Evolutionary conservation across 495 filamentous ascomycete species (phyloP).

Genomic region (Amphirosellinia nigrospora): DNA sequence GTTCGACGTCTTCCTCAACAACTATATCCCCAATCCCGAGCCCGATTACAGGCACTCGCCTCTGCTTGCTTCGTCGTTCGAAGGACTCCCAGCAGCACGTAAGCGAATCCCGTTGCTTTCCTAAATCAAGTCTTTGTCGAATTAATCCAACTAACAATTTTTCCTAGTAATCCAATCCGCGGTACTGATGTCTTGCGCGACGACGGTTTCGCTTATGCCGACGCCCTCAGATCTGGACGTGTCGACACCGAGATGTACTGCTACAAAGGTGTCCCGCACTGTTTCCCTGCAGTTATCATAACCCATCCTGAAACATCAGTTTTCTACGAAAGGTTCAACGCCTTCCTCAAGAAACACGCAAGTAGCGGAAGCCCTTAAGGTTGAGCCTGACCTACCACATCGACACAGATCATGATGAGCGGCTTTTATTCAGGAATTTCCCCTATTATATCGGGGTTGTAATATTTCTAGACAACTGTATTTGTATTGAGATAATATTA

Average conservation of each 20-base stretch:
- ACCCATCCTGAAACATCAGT: constrained; percentile 27
- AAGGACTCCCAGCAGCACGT: constrained; percentile 36
- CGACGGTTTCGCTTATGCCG: constrained; percentile 38
- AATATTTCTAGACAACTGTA: not conserved
- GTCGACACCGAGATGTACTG: constrained; percentile 29
- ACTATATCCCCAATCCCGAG: constrained; percentile 29
- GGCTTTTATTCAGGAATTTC: not conserved
- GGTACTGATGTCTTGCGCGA: constrained; percentile 36
- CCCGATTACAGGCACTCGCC: constrained; percentile 33
- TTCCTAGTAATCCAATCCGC: constrained; percentile 36
- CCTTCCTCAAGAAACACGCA: constrained; percentile 30
- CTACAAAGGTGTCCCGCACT: constrained; percentile 36
- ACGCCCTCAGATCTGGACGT: constrained; percentile 32
- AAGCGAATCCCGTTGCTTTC: constrained; percentile 23
- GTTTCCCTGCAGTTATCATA: constrained; percentile 31
- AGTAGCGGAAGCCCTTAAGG: not conserved
- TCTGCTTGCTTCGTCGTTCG: constrained; percentile 29
- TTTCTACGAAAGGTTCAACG: constrained; percentile 33
- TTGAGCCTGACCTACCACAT: not conserved
- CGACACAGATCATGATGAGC: not conserved
- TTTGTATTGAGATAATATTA: not conserved
- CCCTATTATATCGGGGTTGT: not conserved
- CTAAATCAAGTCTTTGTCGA: not conserved
- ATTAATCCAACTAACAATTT: not conserved
- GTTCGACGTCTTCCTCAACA: constrained; percentile 32